Conservation (phyloP, 352 stramenopile species). For the Globisporangium spiculum region DNA sequence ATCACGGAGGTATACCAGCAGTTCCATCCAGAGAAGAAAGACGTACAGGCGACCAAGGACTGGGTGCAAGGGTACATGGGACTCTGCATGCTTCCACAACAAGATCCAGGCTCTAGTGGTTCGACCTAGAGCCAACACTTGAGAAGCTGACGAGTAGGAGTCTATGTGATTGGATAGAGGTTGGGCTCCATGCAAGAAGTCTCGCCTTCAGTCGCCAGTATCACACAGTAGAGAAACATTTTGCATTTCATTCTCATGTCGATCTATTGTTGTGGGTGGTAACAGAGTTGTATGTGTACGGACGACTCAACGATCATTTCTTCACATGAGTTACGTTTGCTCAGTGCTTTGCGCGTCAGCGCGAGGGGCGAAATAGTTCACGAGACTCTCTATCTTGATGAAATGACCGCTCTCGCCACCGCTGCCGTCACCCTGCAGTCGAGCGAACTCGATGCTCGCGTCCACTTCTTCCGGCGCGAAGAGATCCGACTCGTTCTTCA, state of each 20-base stretch:
- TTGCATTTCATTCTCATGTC: neutral
- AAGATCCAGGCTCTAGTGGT: neutral
- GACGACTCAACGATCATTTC: neutral
- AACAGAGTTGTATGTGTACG: neutral
- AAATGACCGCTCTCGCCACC: neutral
- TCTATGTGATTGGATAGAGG: neutral
- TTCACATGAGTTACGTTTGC: neutral
- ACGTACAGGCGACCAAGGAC: conserved; percentile 22
- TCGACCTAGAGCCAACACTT: neutral
- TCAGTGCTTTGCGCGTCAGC: neutral
- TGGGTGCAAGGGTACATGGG: conserved; percentile 37
- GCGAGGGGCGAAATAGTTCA: conserved; percentile 10
- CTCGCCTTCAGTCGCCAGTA: neutral
- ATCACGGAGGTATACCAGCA: conserved; percentile 49
- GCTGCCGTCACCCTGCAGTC: conserved; percentile 18
- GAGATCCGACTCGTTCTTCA: conserved; percentile 55
- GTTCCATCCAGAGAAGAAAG: conserved; percentile 55
- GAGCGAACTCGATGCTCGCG: conserved; percentile 34
- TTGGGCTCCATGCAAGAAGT: neutral
- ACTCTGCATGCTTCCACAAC: conserved; percentile 30
- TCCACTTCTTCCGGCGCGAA: conserved; percentile 53
- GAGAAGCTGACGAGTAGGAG: neutral
- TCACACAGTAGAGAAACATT: neutral
- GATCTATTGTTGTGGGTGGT: neutral
- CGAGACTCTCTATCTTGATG: conserved; percentile 9